phyloP scores from a whole-genome alignment of 1,139 yeast species.

The Zygosaccharomyces pseudobailii region DNA sequence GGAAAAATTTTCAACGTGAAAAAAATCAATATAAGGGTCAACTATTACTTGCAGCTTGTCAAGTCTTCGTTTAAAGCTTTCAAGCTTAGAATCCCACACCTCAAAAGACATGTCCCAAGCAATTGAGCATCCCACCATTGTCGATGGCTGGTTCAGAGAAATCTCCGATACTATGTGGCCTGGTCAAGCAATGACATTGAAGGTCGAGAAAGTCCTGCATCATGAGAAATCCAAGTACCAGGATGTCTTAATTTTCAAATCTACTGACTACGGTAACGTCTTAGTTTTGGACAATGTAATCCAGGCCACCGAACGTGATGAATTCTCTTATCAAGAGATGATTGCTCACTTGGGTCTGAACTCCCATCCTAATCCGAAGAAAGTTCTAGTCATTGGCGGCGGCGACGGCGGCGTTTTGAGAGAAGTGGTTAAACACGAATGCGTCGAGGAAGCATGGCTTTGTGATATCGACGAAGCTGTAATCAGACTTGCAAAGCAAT shows the following conservation, averaged over 20 bases:
- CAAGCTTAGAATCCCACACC: not conserved
- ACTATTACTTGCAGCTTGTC: not conserved
- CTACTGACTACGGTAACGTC: slow-evolving; percentile 85
- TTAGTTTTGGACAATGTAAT: slow-evolving; percentile 86
- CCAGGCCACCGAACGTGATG: slow-evolving; percentile 93
- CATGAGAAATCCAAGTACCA: slow-evolving; percentile 81
- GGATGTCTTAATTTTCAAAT: slow-evolving; percentile 82
- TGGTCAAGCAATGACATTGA: slow-evolving; percentile 87
- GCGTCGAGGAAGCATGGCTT: slow-evolving; percentile 79
- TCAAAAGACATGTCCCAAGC: slow-evolving; percentile 31
- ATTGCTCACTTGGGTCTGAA: slow-evolving; percentile 84
- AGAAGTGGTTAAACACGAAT: slow-evolving; percentile 81
- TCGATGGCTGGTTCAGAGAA: slow-evolving; percentile 90
- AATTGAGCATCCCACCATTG: slow-evolving; percentile 62
- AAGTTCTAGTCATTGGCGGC: slow-evolving; percentile 88
- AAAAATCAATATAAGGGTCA: not conserved
- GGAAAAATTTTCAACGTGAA: not conserved
- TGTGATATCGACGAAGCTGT: slow-evolving; percentile 93
- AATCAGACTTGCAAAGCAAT: slow-evolving; percentile 73
- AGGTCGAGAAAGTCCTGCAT: slow-evolving; percentile 76
- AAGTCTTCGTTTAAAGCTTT: not conserved
- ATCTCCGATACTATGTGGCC: slow-evolving; percentile 87
- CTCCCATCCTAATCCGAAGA: slow-evolving; percentile 87
- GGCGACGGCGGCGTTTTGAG: slow-evolving; percentile 96
- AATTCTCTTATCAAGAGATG: slow-evolving; percentile 93